Base-by-base conservation (phyloP, 805 yeast genomes). In the Ogataea corticis region DNA sequence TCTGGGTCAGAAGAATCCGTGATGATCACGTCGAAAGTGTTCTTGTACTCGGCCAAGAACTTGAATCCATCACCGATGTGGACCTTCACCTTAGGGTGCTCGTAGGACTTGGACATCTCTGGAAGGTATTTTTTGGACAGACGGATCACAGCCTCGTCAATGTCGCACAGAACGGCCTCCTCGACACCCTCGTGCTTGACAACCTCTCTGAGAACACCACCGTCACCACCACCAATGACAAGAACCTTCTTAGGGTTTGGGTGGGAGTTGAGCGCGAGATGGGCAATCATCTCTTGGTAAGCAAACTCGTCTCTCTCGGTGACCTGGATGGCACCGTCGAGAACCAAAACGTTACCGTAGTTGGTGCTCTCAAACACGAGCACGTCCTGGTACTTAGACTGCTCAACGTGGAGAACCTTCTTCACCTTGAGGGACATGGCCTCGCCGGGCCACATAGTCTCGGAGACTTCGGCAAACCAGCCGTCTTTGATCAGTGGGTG, bases 361-460 rank as follows among this genome's bases (percentile, higher is more conserved):
- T 86, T 85, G 46, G 96, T 83, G 41, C 96, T 85, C 71, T 91
- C 87, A 75, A 92, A 94, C 43, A 94, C 94, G 47, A 92, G 74
- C 15, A 92, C 91, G 63, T 92, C 98, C 74, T 92, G 99, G 70
- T 86, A 92, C 68, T 83, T 79, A 49, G 97, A 87, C 68, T 84
- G 78, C 67, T 85, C 96, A 51, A 79, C 85, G 70, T 87, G 90
- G 55, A 92, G 76, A 42, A 92, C 79, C 68, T 90, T 82, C 56
- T 92, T 89, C 47, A 92, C 98, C 54, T 83, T 79, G 57, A 92
- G 76, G 42, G 90, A 80, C 94, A 94, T 84, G 57, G 97, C 98
- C 77, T 91, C 96, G 55, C 99, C 99, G 25, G 99, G 98, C 96
- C 97, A 92, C 88, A 89, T 86, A 65, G 96, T 87, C 68, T 91